Evolutionary conservation across 2,329 filamentous ascomycete species (phyloP).

Genomic region (Keithomyces neogunnii): DNA sequence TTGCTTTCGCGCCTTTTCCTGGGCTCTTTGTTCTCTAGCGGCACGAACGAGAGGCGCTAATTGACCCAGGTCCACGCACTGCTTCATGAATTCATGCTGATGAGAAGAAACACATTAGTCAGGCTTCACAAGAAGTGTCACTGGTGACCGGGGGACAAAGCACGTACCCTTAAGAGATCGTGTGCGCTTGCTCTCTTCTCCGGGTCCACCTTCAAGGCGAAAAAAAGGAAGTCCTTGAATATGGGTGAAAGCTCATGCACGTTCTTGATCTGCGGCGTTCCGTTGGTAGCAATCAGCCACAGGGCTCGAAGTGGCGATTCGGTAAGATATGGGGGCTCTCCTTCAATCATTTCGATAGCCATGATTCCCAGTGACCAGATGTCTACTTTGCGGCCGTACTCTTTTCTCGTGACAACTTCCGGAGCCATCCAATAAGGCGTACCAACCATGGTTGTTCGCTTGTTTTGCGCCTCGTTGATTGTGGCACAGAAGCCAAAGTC

Average conservation of each 20-base stretch:
- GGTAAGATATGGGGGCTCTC: conserved; percentile 92
- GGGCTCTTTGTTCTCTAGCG: conserved; percentile 73
- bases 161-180: conserved; percentile 78
- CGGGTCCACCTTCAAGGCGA: conserved; percentile 92
- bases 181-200: conserved; percentile 94
- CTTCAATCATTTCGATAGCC: conserved; percentile 99
- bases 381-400: conserved; percentile 96
- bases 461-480: conserved; percentile 94
- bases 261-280: conserved; percentile 91
- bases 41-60: conserved; percentile 81
- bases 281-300: conserved; percentile 94
- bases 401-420: conserved; percentile 93
- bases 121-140: background rate
- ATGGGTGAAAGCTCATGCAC: conserved; percentile 71
- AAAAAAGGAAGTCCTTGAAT: conserved; percentile 86
- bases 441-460: conserved; percentile 97
- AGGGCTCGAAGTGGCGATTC: conserved; percentile 88
- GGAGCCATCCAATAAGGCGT: conserved; percentile 99
- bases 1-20: conserved; percentile 69
- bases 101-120: conserved; percentile 2
- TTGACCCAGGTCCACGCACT: conserved; percentile 64
- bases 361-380: conserved; percentile 99
- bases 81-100: conserved; percentile 73
- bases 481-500: conserved; percentile 99
- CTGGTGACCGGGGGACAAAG: conserved; percentile 2